Conservation (phyloP, 805 yeast species). For the Zygotorulaspora danielsina region DNA sequence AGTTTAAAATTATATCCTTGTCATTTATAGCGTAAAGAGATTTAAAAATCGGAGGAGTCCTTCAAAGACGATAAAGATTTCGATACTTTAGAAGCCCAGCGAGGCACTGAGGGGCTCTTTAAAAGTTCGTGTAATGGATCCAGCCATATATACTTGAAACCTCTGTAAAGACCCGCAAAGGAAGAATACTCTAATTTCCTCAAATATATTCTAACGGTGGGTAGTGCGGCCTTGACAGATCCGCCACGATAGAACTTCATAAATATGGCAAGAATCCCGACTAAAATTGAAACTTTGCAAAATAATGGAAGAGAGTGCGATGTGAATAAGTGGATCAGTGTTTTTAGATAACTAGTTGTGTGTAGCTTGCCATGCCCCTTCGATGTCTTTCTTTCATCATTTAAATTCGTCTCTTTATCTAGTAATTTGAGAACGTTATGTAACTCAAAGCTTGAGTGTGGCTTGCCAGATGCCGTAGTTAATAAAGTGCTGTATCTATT, state of each 20-base stretch:
- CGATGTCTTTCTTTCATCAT: constrained; percentile 12
- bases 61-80: neutral
- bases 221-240: constrained; percentile 6
- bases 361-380: constrained; percentile 6
- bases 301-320: constrained; percentile 11
- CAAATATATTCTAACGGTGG: constrained; percentile 9
- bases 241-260: constrained; percentile 11
- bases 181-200: constrained; percentile 7
- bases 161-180: constrained; percentile 12
- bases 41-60: neutral
- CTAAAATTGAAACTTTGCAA: constrained; percentile 13
- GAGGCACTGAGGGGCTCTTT: constrained; percentile 1
- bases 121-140: constrained; percentile 15
- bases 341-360: neutral
- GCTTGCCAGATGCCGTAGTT: constrained; percentile 23
- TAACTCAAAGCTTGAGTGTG: constrained; percentile 5
- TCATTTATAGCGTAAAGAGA: neutral
- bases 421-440: constrained; percentile 13
- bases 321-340: constrained; percentile 9
- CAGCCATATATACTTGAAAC: constrained; percentile 13
- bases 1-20: neutral
- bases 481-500: constrained; percentile 31
- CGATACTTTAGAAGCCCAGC: constrained; percentile 3
- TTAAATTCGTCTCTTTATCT: constrained; percentile 20
- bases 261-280: constrained; percentile 15